Evolutionary conservation across 2,329 filamentous ascomycete genomes (phyloP).

Genomic region (Hymenoscyphus fraxineus): DNA sequence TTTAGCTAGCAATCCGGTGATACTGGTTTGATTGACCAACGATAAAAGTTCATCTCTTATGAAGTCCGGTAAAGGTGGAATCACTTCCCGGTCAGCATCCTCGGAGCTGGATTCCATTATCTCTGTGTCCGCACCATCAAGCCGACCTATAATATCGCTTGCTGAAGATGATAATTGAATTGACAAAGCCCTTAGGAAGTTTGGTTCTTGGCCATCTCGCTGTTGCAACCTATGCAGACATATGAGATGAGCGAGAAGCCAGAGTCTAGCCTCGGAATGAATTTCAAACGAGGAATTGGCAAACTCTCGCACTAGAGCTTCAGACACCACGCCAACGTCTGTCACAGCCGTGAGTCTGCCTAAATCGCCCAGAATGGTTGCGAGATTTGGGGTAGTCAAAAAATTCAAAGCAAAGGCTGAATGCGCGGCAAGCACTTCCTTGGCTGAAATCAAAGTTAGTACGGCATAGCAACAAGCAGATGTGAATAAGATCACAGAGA

Average conservation of each 20-base stretch:
- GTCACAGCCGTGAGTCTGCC: conserved; percentile 26
- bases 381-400: conserved; percentile 32
- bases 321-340: conserved; percentile 29
- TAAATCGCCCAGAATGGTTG: conserved; percentile 22
- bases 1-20: conserved; percentile 46
- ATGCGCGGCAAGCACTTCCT: conserved; percentile 22
- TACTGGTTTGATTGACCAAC: conserved; percentile 71
- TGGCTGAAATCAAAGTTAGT: background rate
- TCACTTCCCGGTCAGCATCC: conserved; percentile 22
- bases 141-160: conserved; percentile 46
- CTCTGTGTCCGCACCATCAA: conserved; percentile 45
- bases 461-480: background rate
- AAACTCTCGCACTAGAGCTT: conserved; percentile 27
- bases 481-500: background rate
- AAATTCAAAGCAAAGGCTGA: conserved; percentile 32
- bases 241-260: conserved; percentile 66
- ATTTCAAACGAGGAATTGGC: conserved; percentile 24
- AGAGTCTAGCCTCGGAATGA: conserved; percentile 45
- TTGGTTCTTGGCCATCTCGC: conserved; percentile 36
- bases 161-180: conserved; percentile 51
- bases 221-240: conserved; percentile 46
- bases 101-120: conserved; percentile 24
- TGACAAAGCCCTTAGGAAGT: conserved; percentile 51
- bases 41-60: conserved; percentile 63
- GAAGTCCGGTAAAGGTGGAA: conserved; percentile 47